Base-by-base conservation (phyloP, 305 asterid species). In the Fraxinus ornus region DNA sequence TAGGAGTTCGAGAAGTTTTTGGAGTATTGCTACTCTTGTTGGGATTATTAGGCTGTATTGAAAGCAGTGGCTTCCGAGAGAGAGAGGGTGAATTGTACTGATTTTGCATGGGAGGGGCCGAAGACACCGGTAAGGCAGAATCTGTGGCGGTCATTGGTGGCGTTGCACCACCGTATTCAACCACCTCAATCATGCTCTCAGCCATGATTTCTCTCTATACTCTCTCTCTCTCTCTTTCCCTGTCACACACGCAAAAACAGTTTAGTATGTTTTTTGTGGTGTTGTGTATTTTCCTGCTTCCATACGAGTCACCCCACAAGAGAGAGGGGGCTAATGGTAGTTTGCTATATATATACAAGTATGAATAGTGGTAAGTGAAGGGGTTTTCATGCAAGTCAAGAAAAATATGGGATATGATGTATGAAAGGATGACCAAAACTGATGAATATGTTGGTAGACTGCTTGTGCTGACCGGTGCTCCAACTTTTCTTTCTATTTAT, bases 71-170 rank as follows among this genome's bases (percentile, higher is more conserved):
- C 85, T 82, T 79, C 55, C 82, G 44, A 0, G 88, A 85, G 19
- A 82, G 85, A 70, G 88, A 85, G 19, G 88, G 86, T 0, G 88
- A 79, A 6, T 80, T 82, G 75, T 85, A 82, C 79, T 85, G 86
- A 44, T 55, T 57, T 76, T 49, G 88, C 82, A 79, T 36, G 68
- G 80, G 72, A 37, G 68, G 79, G 73, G 79, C 84, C 2, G 81
- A 21, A 3, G 28, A 36, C 21, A 30, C 57, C 55, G 26, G 17
- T 7, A 47, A 6, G 5, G 81, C 28, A 7, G 70, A 19, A 79
- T 79, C 80, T 83, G n/a, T 75, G 78, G 21, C 72, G 62, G 80
- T 76, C 57, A 12, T 55, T 7, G 33, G 71, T 64, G 82, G 77
- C n/a, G 78, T 75, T 75, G 78, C 57, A 4, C 36, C 78, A 55